phyloP scores from a whole-genome alignment of 2,329 filamentous ascomycete genomes.

The Sordariomycetes sp. region DNA sequence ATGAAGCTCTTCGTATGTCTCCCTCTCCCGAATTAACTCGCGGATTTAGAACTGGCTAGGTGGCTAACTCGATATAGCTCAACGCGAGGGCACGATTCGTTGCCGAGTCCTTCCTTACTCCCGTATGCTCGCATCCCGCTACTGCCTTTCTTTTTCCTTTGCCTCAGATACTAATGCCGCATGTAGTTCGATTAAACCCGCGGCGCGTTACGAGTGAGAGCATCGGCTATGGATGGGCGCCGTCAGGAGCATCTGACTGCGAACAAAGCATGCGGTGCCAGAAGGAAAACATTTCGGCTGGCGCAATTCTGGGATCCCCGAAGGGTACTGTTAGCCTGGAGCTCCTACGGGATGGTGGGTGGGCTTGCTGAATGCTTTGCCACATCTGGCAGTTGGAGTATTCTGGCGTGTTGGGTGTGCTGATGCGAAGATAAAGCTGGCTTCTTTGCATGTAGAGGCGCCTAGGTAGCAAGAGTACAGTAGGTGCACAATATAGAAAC shows the following conservation, averaged over 20 bases:
- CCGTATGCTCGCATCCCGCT: slow-evolving; percentile 39
- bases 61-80: slow-evolving; percentile 39
- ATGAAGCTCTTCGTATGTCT: slow-evolving; percentile 95
- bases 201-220: not conserved
- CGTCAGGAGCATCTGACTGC: not conserved
- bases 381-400: not conserved
- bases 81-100: slow-evolving; percentile 96
- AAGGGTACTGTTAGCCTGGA: too few species aligned
- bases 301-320: not conserved
- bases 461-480: not conserved
- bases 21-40: not conserved
- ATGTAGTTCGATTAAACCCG: not conserved
- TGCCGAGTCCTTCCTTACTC: slow-evolving; percentile 94
- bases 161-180: not conserved
- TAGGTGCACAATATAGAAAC: not conserved
- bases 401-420: not conserved
- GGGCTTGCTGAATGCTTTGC: not conserved
- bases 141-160: too few species aligned
- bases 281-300: not conserved
- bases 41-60: too few species aligned
- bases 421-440: not conserved
- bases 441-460: not conserved
- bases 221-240: not conserved
- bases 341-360: too few species aligned
- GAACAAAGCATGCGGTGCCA: too few species aligned